Conservation (phyloP, 2,329 filamentous ascomycete genomes). For the Teratosphaeria nubilosa region DNA sequence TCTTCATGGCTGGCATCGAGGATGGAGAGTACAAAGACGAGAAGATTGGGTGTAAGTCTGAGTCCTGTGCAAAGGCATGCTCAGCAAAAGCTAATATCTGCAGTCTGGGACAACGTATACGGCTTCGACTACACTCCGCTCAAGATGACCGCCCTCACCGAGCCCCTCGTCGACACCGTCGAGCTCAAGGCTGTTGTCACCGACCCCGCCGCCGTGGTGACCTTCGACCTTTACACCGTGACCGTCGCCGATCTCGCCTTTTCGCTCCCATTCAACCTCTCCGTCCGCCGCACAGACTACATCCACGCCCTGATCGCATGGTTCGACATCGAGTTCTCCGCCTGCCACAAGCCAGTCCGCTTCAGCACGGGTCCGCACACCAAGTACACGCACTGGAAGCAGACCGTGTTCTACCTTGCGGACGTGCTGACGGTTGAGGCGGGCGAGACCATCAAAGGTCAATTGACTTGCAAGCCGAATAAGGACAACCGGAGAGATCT, state of each 20-base stretch:
- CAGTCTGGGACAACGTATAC: slow-evolving; percentile 99
- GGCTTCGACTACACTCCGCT: slow-evolving; percentile 94
- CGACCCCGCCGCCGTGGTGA: slow-evolving; percentile 74
- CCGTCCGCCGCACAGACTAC: slow-evolving; percentile 79
- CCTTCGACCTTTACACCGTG: slow-evolving; percentile 90
- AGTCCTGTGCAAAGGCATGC: background rate
- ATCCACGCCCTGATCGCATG: slow-evolving; percentile 92
- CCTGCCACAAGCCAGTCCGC: slow-evolving; percentile 93
- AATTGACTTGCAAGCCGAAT: slow-evolving; percentile 76
- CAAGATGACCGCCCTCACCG: slow-evolving; percentile 84
- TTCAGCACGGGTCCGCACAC: slow-evolving; percentile 97
- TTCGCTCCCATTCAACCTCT: slow-evolving; percentile 64
- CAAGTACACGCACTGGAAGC: slow-evolving; percentile 99
- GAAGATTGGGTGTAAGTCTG: slow-evolving; percentile 88
- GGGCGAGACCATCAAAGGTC: slow-evolving; percentile 67
- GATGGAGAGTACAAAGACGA: slow-evolving; percentile 99
- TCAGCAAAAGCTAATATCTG: slow-evolving; percentile 8
- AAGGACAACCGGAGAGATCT: slow-evolving; percentile 89
- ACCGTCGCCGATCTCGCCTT: slow-evolving; percentile 78
- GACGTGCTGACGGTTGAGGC: slow-evolving; percentile 87
- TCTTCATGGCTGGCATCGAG: slow-evolving; percentile 93
- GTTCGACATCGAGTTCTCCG: slow-evolving; percentile 98
- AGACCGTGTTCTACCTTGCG: slow-evolving; percentile 95
- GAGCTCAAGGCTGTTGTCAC: slow-evolving; percentile 96
- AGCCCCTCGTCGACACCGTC: slow-evolving; percentile 94